Conservation (phyloP, 2,329 filamentous ascomycete genomes). For the Epicoccum nigrum region DNA sequence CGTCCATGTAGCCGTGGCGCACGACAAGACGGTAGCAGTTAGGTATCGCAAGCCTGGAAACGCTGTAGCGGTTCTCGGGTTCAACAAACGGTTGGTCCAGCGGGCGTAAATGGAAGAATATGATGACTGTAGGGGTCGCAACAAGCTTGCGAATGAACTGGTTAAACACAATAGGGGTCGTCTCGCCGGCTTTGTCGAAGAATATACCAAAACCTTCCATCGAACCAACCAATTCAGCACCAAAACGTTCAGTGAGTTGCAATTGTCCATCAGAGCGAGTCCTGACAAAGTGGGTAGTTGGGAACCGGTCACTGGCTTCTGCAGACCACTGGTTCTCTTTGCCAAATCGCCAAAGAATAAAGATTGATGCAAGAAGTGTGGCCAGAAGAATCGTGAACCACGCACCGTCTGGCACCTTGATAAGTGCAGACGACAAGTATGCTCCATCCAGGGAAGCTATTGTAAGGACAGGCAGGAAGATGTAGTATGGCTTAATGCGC, state of each 20-base stretch:
- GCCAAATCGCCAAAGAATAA: constrained; percentile 78
- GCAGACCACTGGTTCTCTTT: constrained; percentile 79
- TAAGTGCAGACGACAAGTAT: constrained; percentile 72
- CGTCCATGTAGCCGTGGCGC: constrained; percentile 75
- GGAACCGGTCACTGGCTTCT: constrained; percentile 64
- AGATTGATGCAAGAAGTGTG: constrained; percentile 65
- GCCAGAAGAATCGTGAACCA: constrained; percentile 78
- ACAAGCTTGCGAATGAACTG: constrained; percentile 76
- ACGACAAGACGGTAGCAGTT: constrained; percentile 72
- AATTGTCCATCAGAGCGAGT: constrained; percentile 38
- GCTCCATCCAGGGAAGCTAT: constrained; percentile 72
- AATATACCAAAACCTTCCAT: constrained; percentile 71
- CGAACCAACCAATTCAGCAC: constrained; percentile 30
- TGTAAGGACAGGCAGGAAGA: constrained; percentile 66
- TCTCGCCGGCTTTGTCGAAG: constrained; percentile 76
- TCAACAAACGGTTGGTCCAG: constrained; percentile 59
- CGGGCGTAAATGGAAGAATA: constrained; percentile 76
- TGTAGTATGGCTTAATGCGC: constrained; percentile 65
- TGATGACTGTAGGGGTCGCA: constrained; percentile 67
- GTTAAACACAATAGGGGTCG: constrained; percentile 69
- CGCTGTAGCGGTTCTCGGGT: constrained; percentile 56
- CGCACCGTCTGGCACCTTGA: constrained; percentile 75
- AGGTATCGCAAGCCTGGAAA: constrained; percentile 57
- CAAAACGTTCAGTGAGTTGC: constrained; percentile 49
- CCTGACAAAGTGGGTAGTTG: constrained; percentile 54